Conservation (phyloP, 2,329 filamentous ascomycete genomes). For the Canariomyces notabilis region DNA sequence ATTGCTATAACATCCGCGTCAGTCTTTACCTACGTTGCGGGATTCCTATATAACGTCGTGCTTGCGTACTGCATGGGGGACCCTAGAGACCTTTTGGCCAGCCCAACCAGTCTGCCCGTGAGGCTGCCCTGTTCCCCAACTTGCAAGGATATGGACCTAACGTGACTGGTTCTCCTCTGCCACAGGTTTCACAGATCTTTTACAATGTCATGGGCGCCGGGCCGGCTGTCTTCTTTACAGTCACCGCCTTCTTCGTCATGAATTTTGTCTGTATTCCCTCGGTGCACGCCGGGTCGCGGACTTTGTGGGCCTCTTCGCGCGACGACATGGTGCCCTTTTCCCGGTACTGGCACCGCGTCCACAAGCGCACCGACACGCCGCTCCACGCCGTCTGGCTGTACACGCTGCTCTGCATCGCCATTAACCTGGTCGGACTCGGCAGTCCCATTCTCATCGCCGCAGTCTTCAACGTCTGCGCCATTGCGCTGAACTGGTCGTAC, state of each 20-base stretch:
- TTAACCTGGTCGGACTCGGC: slow-evolving; percentile 55
- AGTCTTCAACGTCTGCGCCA: slow-evolving; percentile 51
- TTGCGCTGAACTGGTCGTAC: slow-evolving; percentile 51
- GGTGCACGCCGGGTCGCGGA: slow-evolving; percentile 48
- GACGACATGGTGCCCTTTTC: slow-evolving; percentile 46
- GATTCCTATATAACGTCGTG: slow-evolving; percentile 55
- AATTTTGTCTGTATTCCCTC: slow-evolving; percentile 56
- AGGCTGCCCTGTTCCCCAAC: slow-evolving; percentile 23
- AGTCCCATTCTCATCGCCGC: slow-evolving; percentile 48
- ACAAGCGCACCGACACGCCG: slow-evolving; percentile 45
- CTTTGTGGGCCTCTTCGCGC: slow-evolving; percentile 51
- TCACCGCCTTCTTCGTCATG: slow-evolving; percentile 53
- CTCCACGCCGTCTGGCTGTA: slow-evolving; percentile 53
- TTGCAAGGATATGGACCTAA: neutral
- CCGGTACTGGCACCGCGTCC: slow-evolving; percentile 44
- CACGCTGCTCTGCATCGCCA: slow-evolving; percentile 48
- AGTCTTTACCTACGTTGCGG: slow-evolving; percentile 50
- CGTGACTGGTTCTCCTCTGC: neutral
- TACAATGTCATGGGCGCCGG: slow-evolving; percentile 51
- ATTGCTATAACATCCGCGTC: slow-evolving; percentile 52
- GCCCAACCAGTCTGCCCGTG: slow-evolving; percentile 46
- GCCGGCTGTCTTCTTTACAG: slow-evolving; percentile 50
- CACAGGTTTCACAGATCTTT: slow-evolving; percentile 43
- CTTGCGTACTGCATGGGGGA: slow-evolving; percentile 54
- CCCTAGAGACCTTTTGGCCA: slow-evolving; percentile 39